Conservation (phyloP, 208 protist genomes). For the Leishmania turanica region DNA sequence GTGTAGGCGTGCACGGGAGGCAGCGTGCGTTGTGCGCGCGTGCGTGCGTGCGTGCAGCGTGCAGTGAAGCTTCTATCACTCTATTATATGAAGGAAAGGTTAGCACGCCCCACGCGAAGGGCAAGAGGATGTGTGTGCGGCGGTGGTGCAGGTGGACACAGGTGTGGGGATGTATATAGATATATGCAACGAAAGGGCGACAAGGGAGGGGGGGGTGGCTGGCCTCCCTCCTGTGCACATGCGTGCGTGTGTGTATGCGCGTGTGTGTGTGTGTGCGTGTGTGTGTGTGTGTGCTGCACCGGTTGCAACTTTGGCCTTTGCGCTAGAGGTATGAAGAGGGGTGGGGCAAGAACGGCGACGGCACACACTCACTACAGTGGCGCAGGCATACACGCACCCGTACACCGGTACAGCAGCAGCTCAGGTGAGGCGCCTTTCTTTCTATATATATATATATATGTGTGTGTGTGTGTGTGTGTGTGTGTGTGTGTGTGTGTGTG, state of each 20-base stretch:
- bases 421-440: background rate
- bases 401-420: background rate
- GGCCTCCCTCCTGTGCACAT: background rate
- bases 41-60: background rate
- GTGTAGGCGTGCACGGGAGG: background rate
- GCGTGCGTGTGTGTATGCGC: background rate
- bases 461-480: background rate
- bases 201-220: background rate
- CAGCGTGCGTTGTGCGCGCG: background rate
- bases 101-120: background rate
- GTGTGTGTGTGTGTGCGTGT: background rate
- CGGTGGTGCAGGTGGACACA: background rate
- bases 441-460: background rate
- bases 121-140: background rate
- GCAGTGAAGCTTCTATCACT: background rate
- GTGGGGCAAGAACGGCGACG: background rate
- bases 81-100: background rate
- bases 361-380: slow-evolving; percentile 1
- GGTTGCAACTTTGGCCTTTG: background rate
- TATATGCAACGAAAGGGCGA: background rate
- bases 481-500: no score
- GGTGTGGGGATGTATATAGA: background rate
- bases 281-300: slow-evolving; percentile 5
- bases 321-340: background rate
- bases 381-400: background rate